phyloP scores from a whole-genome alignment of 192 early-diverging fungal species.

The Fimicolochytrium jonesii region DNA sequence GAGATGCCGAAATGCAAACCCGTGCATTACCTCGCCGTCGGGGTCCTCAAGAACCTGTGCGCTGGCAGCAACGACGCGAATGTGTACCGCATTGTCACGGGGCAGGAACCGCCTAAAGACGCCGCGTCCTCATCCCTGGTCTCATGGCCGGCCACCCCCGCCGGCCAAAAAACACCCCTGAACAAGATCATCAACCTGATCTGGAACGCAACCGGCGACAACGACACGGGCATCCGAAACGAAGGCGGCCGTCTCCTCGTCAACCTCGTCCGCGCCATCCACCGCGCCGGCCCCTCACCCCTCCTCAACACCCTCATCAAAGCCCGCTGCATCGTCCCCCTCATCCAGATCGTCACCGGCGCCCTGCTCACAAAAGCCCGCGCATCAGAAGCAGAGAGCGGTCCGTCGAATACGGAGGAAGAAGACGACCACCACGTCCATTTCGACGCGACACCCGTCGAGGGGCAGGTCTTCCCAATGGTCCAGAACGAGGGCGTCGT shows the following conservation, averaged over 20 bases:
- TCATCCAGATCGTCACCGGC: slow-evolving; percentile 50
- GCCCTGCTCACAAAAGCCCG: slow-evolving; percentile 37
- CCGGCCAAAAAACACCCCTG: slow-evolving; percentile 32
- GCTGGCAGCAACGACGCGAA: slow-evolving; percentile 36
- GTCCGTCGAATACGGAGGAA: background rate
- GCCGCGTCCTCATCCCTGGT: slow-evolving; percentile 8
- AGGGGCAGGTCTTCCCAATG: slow-evolving; percentile 44
- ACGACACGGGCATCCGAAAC: slow-evolving; percentile 45
- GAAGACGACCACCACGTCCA: slow-evolving; percentile 47
- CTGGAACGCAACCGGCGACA: slow-evolving; percentile 46
- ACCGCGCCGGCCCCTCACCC: slow-evolving; percentile 21
- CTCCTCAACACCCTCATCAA: slow-evolving; percentile 37
- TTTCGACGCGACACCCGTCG: slow-evolving; percentile 48
- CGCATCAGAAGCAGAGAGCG: background rate
- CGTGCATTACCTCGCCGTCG: slow-evolving; percentile 38
- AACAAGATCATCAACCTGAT: slow-evolving; percentile 36
- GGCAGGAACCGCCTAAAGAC: slow-evolving; percentile 40
- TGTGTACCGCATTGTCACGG: slow-evolving; percentile 46
- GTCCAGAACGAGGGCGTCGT: slow-evolving; percentile 54
- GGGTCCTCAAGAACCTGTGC: slow-evolving; percentile 49
- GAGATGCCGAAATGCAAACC: slow-evolving; percentile 40
- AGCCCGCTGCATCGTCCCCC: slow-evolving; percentile 32
- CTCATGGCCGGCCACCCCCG: slow-evolving; percentile 4
- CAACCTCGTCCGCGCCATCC: slow-evolving; percentile 37
- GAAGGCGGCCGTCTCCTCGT: slow-evolving; percentile 51